Conservation (phyloP, 208 protist genomes). For the Crithidia mellificae region DNA sequence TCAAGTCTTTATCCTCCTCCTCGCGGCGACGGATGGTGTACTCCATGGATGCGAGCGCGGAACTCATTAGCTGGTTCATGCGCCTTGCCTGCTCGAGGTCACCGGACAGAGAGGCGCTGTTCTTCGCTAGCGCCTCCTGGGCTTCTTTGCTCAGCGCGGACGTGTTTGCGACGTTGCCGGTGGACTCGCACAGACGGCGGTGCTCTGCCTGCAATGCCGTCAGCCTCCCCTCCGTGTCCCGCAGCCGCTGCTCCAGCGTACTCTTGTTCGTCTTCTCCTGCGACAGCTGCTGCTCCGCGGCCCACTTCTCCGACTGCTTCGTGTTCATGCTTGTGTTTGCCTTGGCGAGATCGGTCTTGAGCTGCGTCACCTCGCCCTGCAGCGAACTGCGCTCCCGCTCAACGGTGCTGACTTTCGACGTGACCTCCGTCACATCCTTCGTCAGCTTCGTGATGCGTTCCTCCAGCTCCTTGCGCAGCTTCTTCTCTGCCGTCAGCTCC, state of each 20-base stretch:
- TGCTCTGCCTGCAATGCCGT: constrained; percentile 57
- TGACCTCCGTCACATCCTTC: constrained; percentile 53
- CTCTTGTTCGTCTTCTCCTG: constrained; percentile 43
- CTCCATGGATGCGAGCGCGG: constrained; percentile 69
- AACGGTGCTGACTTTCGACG: constrained; percentile 30
- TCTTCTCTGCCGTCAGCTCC: constrained; percentile 39
- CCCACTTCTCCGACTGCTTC: constrained; percentile 48
- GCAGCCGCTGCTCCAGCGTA: constrained; percentile 66
- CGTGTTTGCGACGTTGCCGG: constrained; percentile 28
- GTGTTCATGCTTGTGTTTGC: constrained; percentile 39
- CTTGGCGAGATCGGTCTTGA: constrained; percentile 47
- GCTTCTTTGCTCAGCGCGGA: constrained; percentile 24
- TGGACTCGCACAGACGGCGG: constrained; percentile 47
- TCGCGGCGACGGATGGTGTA: constrained; percentile 81
- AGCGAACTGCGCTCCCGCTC: constrained; percentile 50
- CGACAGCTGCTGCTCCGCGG: constrained; percentile 51
- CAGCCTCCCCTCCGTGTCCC: constrained; percentile 51
- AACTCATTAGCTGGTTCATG: constrained; percentile 51
- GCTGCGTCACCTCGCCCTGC: constrained; percentile 44
- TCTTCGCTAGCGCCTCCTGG: constrained; percentile 35
- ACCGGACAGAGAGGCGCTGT: constrained; percentile 24
- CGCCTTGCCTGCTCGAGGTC: constrained; percentile 50
- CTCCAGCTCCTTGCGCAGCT: constrained; percentile 49
- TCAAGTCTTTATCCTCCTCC: constrained; percentile 77
- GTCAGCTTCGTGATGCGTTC: constrained; percentile 45